phyloP scores from a whole-genome alignment of 345 rosid species.

The Hirschfeldia incana region DNA sequence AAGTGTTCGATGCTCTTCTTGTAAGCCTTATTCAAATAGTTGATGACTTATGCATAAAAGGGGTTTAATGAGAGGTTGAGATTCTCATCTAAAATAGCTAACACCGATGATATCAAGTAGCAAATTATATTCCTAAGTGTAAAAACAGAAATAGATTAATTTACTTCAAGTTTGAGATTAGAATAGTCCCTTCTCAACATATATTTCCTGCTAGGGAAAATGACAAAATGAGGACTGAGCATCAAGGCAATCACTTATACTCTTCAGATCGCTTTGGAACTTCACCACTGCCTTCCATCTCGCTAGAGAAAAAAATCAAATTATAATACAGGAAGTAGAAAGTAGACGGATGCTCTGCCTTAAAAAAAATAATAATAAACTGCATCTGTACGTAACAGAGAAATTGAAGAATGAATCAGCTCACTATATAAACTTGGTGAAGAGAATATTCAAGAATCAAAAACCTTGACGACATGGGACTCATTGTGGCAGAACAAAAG shows the following conservation, averaged over 20 bases:
- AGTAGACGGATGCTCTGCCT: constrained; percentile 90
- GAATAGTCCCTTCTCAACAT: constrained; percentile 84
- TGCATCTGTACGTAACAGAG: no score
- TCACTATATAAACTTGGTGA: no score
- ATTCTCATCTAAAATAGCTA: not conserved
- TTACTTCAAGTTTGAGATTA: constrained; percentile 34
- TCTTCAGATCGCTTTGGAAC: constrained; percentile 72
- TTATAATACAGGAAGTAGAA: constrained; percentile 72
- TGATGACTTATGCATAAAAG: not conserved
- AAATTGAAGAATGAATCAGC: no score
- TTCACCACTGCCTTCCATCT: constrained; percentile 79
- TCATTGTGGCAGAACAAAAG: no score
- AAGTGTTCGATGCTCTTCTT: not conserved
- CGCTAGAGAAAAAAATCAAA: constrained; percentile 82
- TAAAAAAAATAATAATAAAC: no score
- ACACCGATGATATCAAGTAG: no score
- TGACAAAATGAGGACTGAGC: constrained; percentile 40
- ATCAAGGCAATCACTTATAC: constrained; percentile 89
- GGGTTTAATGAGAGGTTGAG: not conserved
- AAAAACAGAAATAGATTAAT: not conserved
- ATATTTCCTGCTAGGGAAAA: constrained; percentile 63
- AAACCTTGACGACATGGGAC: no score
- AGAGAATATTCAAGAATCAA: no score
- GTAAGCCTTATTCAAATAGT: not conserved
- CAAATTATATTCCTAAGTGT: not conserved